Evolutionary conservation across 192 early-diverging fungal genomes (phyloP), one percentile per base, ranked within the genome.

Genomic region (Backusella australiensis): DNA sequence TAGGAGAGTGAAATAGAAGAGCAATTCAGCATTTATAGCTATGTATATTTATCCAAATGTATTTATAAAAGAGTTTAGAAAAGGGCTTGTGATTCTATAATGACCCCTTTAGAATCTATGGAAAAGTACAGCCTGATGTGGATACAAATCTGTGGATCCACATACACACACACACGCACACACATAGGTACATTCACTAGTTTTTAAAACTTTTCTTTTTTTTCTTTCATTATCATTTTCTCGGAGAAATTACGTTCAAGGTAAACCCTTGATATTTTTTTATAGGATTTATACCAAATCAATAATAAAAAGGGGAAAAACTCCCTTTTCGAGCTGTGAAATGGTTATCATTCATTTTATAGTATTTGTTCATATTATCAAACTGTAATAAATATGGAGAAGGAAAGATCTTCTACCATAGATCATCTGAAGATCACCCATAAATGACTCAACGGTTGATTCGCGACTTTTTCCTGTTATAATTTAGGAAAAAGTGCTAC

Each of bases 171-270:
- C 19, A 49, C 46, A 49, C 46, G 2, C 32, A 49, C 46, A 49
- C 46, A 63, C 56, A 26, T n/a, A 29, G 56, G 56, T 63, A 63
- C 56, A 63, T 63, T 63, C 21, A 63, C 56, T 63, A 63, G 21
- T 63, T 63, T 63, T 63, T 29, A 29, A 29, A 63, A 29, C 21
- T 63, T 29, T 63, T 49, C 32, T 32, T 21, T 53, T 21, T 53
- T 53, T 53, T 53, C 56, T 63, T 63, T 63, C 56, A 63, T 63
- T 63, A 63, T 63, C 56, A 63, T 63, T 63, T 29, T 63, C 56
- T 63, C 56, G 56, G 56, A 63, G 56, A 63, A 63, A 63, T 63
- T 63, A 29, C 23, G 26, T 63, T 63, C 23, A 63, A 63, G 56
- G 56, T 63, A 29, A 63, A 23, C 56, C 56, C 56, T 63, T 63